Percentiles rank a stretch among this genome's conserved stretches.
phyloP scores from a whole-genome alignment of 2,329 filamentous ascomycete species.

The Penicillium sp. region DNA sequence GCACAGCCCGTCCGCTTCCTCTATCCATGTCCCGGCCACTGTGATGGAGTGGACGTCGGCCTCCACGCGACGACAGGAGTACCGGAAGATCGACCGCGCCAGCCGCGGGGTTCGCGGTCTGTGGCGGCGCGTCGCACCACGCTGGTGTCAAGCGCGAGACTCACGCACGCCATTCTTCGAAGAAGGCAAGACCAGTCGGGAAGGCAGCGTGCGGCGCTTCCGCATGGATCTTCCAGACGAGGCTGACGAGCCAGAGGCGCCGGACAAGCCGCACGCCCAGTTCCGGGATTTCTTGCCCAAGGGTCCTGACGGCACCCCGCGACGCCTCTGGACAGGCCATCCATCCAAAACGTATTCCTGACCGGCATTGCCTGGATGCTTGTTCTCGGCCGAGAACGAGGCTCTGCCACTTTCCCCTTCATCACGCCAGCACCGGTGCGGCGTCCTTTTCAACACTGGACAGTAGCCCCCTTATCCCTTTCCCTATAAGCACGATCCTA shows the following conservation, averaged over 20 bases:
- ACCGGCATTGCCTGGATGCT: too few relatives aligned
- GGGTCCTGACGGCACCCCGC: constrained; percentile 1
- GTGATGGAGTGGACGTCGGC: constrained; percentile 49
- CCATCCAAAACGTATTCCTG: constrained; percentile 13
- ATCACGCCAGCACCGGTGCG: constrained; percentile 6
- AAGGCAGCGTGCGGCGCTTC: constrained; percentile 47
- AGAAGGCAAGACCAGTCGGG: constrained; percentile 40
- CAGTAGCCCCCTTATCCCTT: too few relatives aligned
- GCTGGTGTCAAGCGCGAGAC: constrained; percentile 38
- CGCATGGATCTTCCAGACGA: constrained; percentile 44
- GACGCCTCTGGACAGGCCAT: constrained; percentile 17
- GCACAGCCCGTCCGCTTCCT: constrained; percentile 25
- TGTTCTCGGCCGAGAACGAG: too few relatives aligned
- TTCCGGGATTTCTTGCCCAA: constrained; percentile 7
- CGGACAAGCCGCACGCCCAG: constrained; percentile 9
- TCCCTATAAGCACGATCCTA: too few relatives aligned
- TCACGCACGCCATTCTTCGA: constrained; percentile 44
- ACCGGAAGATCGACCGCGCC: constrained; percentile 54
- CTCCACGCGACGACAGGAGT: constrained; percentile 44
- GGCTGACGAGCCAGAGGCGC: constrained; percentile 6
- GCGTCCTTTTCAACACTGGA: constrained; percentile 1
- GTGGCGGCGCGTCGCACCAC: constrained; percentile 42
- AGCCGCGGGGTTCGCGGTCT: constrained; percentile 43
- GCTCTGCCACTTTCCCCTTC: not conserved
- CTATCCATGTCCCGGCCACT: constrained; percentile 33